A percentile compares a stretch with the other conserved stretches of the same genome.
Conservation (phyloP, 192 early-diverging fungal genomes). For the Coemansia asiatica region DNA sequence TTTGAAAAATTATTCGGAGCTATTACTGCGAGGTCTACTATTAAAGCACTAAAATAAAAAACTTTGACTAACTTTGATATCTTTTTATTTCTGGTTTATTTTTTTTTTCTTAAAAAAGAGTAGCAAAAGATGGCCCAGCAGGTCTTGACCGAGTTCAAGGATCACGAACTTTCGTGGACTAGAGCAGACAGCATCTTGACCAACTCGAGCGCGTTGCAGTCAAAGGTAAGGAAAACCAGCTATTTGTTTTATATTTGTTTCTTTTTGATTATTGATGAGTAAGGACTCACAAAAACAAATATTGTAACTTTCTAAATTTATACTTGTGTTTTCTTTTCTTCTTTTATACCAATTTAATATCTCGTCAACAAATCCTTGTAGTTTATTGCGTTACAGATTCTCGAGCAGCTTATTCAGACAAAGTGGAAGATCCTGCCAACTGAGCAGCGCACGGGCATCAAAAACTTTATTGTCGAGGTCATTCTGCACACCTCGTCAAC, state of each 20-base stretch:
- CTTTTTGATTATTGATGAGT: not conserved
- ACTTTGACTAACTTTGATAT: not conserved
- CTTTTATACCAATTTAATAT: not conserved
- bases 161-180: conserved; percentile 95
- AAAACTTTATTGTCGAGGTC: conserved; percentile 90
- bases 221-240: conserved; percentile 71
- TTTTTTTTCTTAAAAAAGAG: not conserved
- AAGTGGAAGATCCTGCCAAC: conserved; percentile 94
- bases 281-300: too few species aligned
- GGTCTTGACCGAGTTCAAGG: conserved; percentile 89
- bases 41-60: not conserved
- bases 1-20: not conserved
- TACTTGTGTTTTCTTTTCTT: not conserved
- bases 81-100: not conserved
- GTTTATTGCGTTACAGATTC: conserved; percentile 90
- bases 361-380: conserved; percentile 29
- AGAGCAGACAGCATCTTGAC: conserved; percentile 91
- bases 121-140: conserved; percentile 87
- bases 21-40: not conserved
- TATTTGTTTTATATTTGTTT: not conserved
- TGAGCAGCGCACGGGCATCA: conserved; percentile 81
- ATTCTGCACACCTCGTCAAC: conserved; percentile 91
- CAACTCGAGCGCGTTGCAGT: conserved; percentile 69
- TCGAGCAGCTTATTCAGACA: conserved; percentile 94
- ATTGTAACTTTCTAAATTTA: too few species aligned